Conservation (phyloP, 805 yeast species). For the Candida pseudoglaebosa region DNA sequence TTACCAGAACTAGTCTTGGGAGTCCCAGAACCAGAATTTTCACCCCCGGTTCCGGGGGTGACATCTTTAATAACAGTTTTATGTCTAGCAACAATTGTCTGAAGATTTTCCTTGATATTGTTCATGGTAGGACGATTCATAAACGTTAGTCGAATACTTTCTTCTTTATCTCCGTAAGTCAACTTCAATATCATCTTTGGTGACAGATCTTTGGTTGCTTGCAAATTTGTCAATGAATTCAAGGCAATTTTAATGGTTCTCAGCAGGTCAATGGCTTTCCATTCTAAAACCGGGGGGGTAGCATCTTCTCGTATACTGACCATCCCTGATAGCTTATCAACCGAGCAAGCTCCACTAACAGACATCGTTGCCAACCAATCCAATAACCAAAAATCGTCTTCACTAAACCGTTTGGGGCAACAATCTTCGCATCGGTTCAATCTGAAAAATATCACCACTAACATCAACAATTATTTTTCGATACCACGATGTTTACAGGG, state of each 20-base stretch:
- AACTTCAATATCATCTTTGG: constrained; percentile 67
- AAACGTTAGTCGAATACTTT: constrained; percentile 50
- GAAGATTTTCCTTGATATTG: constrained; percentile 60
- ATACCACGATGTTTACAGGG: not conserved
- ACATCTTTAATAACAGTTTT: constrained; percentile 47
- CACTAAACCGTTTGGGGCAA: no score
- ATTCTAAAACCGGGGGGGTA: constrained; percentile 38
- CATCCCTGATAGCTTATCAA: constrained; percentile 39
- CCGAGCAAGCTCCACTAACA: constrained; percentile 41
- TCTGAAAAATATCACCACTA: not conserved
- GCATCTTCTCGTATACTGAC: constrained; percentile 38
- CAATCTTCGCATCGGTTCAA: not conserved
- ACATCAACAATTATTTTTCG: not conserved
- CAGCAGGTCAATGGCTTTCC: constrained; percentile 42
- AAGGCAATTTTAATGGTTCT: constrained; percentile 31
- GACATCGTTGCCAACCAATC: no score
- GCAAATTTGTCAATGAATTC: constrained; percentile 41
- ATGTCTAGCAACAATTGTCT: constrained; percentile 64
- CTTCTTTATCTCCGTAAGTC: constrained; percentile 36
- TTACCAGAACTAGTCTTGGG: constrained; percentile 10
- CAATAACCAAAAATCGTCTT: no score
- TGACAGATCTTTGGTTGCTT: constrained; percentile 65
- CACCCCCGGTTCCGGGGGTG: constrained; percentile 7
- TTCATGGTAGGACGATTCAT: constrained; percentile 74
- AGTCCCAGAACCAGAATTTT: constrained; percentile 8